phyloP scores from a whole-genome alignment of 257 asterid genomes.

The Thymus quinquecostatus region DNA sequence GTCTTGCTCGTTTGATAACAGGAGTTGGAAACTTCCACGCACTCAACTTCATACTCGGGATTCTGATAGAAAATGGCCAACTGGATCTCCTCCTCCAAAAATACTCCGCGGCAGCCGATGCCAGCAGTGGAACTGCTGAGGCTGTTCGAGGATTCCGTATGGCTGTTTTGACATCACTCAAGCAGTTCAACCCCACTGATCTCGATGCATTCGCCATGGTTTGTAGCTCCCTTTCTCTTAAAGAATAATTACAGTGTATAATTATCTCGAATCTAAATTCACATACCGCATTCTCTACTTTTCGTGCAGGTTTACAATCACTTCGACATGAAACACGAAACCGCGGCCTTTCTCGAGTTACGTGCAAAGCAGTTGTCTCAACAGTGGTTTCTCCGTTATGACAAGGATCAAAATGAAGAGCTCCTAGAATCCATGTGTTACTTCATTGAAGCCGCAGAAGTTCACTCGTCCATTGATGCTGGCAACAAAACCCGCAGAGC shows the following conservation, averaged over 20 bases:
- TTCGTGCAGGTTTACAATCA: conserved; percentile 79
- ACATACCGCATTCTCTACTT: conserved; percentile 16
- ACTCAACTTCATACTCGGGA: conserved; percentile 89
- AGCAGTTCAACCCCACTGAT: conserved; percentile 89
- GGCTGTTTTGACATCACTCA: conserved; percentile 95
- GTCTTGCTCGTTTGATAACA: conserved; percentile 95
- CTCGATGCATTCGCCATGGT: conserved; percentile 94
- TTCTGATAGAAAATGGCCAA: conserved; percentile 92
- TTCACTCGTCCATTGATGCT: conserved; percentile 92
- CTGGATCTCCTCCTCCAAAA: conserved; percentile 95
- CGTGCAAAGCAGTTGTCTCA: conserved; percentile 74
- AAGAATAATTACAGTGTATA: not conserved
- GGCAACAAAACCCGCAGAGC: conserved; percentile 84
- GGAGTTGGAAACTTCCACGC: conserved; percentile 98
- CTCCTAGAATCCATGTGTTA: conserved; percentile 88
- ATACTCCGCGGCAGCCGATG: conserved; percentile 88
- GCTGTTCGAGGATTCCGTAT: conserved; percentile 92
- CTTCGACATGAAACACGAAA: conserved; percentile 96
- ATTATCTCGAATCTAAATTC: not conserved
- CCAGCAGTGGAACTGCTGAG: conserved; percentile 77
- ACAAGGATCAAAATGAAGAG: conserved; percentile 85
- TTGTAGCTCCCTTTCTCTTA: conserved; percentile 18
- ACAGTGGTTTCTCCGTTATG: conserved; percentile 72
- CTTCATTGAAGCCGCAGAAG: conserved; percentile 92
- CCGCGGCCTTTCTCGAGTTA: conserved; percentile 80